phyloP scores from a whole-genome alignment of 306 rosid species.

The Gynostemma pentaphyllum region DNA sequence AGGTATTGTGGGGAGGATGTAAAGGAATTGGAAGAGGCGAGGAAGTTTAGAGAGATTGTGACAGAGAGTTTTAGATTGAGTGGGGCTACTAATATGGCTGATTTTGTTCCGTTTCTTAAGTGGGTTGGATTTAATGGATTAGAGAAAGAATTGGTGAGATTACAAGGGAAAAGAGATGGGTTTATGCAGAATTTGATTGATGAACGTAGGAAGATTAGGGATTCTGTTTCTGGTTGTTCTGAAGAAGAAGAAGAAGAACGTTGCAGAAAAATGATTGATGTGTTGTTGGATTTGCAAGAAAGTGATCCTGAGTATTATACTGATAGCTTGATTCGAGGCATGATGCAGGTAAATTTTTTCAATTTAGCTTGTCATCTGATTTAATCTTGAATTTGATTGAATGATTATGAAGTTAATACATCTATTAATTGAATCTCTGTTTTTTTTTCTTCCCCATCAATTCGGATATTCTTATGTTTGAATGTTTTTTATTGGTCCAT shows the following conservation, averaged over 20 bases:
- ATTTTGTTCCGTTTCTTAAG: slow-evolving; percentile 18
- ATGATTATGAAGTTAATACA: too few relatives aligned
- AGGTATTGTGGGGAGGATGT: slow-evolving; percentile 14
- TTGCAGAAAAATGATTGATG: slow-evolving; percentile 23
- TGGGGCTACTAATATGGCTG: slow-evolving; percentile 23
- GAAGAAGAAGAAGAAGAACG: background rate
- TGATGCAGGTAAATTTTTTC: slow-evolving; percentile 11
- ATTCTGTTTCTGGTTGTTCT: too few relatives aligned
- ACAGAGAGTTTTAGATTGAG: slow-evolving; percentile 14
- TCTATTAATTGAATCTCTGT: too few relatives aligned
- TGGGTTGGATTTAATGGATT: slow-evolving; percentile 4
- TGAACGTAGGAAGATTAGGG: background rate
- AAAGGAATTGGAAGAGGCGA: slow-evolving; percentile 12
- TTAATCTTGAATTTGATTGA: too few relatives aligned
- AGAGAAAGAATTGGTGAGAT: slow-evolving; percentile 15
- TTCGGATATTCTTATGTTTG: too few relatives aligned
- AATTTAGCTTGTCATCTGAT: too few relatives aligned
- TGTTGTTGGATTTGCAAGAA: slow-evolving; percentile 19
- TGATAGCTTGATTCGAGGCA: slow-evolving; percentile 21
- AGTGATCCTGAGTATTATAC: slow-evolving; percentile 22
- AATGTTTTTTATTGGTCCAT: too few relatives aligned
- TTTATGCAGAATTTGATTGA: slow-evolving; percentile 25
- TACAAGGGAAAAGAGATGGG: slow-evolving; percentile 14
- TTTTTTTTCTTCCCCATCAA: too few relatives aligned
- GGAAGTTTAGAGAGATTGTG: slow-evolving; percentile 17